Conservation (phyloP, 305 asterid genomes). For the Fraxinus ornus region DNA sequence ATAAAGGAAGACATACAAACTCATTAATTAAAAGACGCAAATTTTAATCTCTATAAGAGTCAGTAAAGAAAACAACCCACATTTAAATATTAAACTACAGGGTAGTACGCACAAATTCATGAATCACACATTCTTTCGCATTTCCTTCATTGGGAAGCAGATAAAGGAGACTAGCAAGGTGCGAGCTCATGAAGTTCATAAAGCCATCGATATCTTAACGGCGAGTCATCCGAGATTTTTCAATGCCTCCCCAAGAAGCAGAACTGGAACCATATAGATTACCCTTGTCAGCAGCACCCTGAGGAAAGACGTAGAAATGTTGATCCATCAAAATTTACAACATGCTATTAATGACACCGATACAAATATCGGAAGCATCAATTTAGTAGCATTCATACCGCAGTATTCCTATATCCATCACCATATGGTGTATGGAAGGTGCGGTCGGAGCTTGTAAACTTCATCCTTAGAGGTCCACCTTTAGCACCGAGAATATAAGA, state of each 20-base stretch:
- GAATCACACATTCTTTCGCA: constrained; percentile 34
- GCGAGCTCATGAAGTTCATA: constrained; percentile 3
- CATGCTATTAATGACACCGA: constrained; percentile 10
- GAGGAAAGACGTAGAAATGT: constrained; percentile 20
- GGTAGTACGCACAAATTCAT: constrained; percentile 27
- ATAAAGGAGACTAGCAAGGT: constrained; percentile 16
- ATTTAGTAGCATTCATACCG: constrained; percentile 35
- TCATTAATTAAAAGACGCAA: constrained; percentile 15
- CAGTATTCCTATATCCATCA: constrained; percentile 43
- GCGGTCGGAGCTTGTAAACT: constrained; percentile 31
- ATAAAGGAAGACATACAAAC: constrained; percentile 16
- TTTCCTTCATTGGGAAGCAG: constrained; percentile 30
- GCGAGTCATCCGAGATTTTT: constrained; percentile 43
- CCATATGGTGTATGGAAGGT: constrained; percentile 37
- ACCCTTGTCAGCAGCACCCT: constrained; percentile 51
- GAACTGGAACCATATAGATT: constrained; percentile 43
- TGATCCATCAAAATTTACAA: constrained; percentile 19
- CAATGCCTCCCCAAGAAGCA: constrained; percentile 45
- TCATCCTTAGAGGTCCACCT: constrained; percentile 45
- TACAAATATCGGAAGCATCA: constrained; percentile 14
- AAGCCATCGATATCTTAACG: constrained; percentile 32
- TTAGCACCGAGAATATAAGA: constrained; percentile 13
- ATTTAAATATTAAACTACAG: constrained; percentile 21
- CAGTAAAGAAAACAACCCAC: constrained; percentile 23
- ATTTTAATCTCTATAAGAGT: constrained; percentile 24